A percentile compares a stretch with the other conserved stretches of the same genome.
Conservation (phyloP, 2,329 filamentous ascomycete species). For the Sodiomyces alkalinus region DNA sequence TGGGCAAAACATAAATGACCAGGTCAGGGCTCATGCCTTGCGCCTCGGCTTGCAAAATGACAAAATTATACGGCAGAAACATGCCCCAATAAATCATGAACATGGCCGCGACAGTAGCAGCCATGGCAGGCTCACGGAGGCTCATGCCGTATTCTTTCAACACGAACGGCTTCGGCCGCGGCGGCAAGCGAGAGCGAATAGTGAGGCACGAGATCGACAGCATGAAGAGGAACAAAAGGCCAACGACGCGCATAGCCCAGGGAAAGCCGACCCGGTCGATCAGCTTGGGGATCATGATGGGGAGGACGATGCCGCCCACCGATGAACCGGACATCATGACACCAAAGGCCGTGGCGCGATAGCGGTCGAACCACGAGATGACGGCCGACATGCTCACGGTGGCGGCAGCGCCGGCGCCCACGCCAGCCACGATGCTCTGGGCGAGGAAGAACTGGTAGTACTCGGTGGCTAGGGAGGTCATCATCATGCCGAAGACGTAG, state of each 20-base stretch:
- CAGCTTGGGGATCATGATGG: constrained; percentile 44
- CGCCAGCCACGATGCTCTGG: constrained; percentile 22
- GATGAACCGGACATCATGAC: constrained; percentile 37
- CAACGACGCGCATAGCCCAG: constrained; percentile 32
- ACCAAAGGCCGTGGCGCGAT: constrained; percentile 36
- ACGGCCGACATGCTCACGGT: constrained; percentile 25
- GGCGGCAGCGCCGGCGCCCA: constrained; percentile 28
- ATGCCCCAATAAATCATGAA: constrained; percentile 43
- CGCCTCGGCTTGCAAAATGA: constrained; percentile 29
- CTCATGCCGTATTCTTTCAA: constrained; percentile 29
- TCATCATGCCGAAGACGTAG: constrained; percentile 51
- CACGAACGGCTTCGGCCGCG: constrained; percentile 27
- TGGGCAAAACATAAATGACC: constrained; percentile 32
- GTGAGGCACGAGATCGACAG: constrained; percentile 19
- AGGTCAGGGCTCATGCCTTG: constrained; percentile 25
- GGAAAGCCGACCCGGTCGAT: constrained; percentile 28
- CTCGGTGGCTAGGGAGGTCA: constrained; percentile 34
- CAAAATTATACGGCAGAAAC: constrained; percentile 39
- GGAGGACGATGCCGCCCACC: constrained; percentile 39
- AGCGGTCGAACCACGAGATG: constrained; percentile 35
- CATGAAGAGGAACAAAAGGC: constrained; percentile 27
- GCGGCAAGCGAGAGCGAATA: constrained; percentile 25
- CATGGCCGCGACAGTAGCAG: constrained; percentile 24
- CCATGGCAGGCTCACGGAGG: constrained; percentile 29
- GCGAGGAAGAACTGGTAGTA: constrained; percentile 31